Evolutionary conservation across 2,329 filamentous ascomycete species (phyloP), one percentile per base, ranked within the genome.

Genomic region (Drechslerella dactyloides): DNA sequence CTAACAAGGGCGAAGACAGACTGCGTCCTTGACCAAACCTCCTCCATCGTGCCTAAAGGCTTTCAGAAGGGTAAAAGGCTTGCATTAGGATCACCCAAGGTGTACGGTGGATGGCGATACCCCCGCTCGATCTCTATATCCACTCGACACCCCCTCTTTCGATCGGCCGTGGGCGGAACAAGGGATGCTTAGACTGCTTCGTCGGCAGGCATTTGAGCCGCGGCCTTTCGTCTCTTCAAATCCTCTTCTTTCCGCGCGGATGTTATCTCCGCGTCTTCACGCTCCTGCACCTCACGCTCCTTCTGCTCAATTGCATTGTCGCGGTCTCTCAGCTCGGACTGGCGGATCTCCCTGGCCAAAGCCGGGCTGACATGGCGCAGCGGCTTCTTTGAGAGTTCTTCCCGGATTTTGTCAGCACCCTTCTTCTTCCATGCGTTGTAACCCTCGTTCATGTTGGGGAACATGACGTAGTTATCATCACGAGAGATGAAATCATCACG

Each of bases 401-500:
- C 27, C 23, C 74, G 68, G 27, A 86, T 83, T 61, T 83, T 82
- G 0, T 79, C 78, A 59, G 83, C 79, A 60, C 80, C 82, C 30
- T 82, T 81, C 30, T 78, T 75, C 77, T 81, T 82, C 84, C 84
- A 86, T 5, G 80, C 79, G 2, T 78, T 78, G 76, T 81, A 84
- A 30, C 82, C 82, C 65, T 79, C 80, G 73, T 79, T 78, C 76
- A 82, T 82, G 33, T 81, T 78, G 1, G 80, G 81, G 77, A 78
- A 81, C 40, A 82, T 74, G 30, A 81, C 79, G 62, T 78, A 77
- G 76, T 82, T 82, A 59, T 80, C 76, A 11, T 77, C 72, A 0
- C 74, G 58, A n/a, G n/a, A 74, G 76, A 85, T 81, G 79, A 87
- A 89, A 19, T 86, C 81, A 2, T 81, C 78, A 50, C 81, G 80